Conservation (phyloP, 192 early-diverging fungal genomes). For the Coemansia sp. region DNA sequence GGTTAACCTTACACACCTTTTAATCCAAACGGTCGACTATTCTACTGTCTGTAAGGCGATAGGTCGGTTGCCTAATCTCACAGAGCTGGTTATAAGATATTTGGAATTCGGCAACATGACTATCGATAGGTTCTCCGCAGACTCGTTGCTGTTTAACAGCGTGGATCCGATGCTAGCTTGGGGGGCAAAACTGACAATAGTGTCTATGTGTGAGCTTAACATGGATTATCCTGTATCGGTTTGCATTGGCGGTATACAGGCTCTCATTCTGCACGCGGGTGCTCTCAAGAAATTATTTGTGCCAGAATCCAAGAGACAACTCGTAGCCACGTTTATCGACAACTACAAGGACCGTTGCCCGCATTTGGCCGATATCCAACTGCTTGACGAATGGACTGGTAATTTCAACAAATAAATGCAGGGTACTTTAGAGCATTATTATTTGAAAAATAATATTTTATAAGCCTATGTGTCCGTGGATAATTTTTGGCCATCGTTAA, state of each 20-base stretch:
- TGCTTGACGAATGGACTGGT: no score
- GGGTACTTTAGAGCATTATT: no score
- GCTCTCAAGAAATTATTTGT: background rate
- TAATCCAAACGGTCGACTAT: background rate
- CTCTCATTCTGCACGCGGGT: background rate
- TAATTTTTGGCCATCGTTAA: no score
- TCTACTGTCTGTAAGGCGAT: background rate
- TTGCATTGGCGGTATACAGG: background rate
- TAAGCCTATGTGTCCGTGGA: no score
- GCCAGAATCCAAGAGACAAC: background rate
- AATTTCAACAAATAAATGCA: no score
- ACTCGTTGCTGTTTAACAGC: background rate
- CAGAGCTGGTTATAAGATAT: background rate
- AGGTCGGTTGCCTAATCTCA: background rate
- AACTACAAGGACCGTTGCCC: background rate
- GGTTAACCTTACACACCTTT: background rate
- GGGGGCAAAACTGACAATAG: no score
- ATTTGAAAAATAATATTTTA: no score
- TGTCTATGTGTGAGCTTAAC: no score
- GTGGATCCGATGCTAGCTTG: background rate
- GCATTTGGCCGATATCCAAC: background rate
- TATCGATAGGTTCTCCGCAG: background rate
- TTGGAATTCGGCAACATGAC: background rate
- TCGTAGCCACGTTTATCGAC: slow-evolving; percentile 1
- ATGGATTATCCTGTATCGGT: no score